phyloP scores from a whole-genome alignment of 1,139 yeast species.

The Pichia norvegensis region DNA sequence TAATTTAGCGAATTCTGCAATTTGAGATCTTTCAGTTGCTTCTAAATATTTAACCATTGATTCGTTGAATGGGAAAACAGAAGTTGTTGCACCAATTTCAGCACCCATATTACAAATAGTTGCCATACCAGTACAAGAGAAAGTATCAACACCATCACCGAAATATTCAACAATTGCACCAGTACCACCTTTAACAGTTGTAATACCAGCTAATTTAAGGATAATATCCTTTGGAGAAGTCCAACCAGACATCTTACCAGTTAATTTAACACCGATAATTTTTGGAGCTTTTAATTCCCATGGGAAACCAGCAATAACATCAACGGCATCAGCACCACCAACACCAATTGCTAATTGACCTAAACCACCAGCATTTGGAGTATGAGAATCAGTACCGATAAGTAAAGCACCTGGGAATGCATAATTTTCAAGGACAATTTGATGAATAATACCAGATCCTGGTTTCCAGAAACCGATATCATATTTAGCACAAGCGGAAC shows the following conservation, averaged over 20 bases:
- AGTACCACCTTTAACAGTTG: conserved; percentile 99
- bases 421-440: conserved; percentile 93
- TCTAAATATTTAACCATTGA: conserved; percentile 84
- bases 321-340: conserved; percentile 99
- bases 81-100: conserved; percentile 98
- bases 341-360: conserved; percentile 99
- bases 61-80: conserved; percentile 93
- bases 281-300: conserved; percentile 99
- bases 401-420: conserved; percentile 97
- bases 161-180: conserved; percentile 96
- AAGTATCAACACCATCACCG: conserved; percentile 93
- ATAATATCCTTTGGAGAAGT: conserved; percentile 98
- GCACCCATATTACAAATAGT: conserved; percentile 99
- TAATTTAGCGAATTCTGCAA: conserved; percentile 72
- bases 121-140: conserved; percentile 99
- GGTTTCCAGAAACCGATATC: conserved; percentile 99
- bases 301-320: conserved; percentile 88
- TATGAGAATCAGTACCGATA: conserved; percentile 98
- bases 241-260: conserved; percentile 96
- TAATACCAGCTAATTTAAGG: conserved; percentile 90
- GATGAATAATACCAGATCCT: conserved; percentile 98
- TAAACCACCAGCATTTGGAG: conserved; percentile 99
- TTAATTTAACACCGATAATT: conserved; percentile 91
- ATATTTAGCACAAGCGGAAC: conserved; percentile 92
- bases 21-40: conserved; percentile 79